Percentiles rank a stretch among this genome's conserved stretches.
These are phyloP conservation scores for Phanerochaete carnosa DNA, from an alignment of 768 basidiomycete species.

Conservation along the genomic window DNA sequence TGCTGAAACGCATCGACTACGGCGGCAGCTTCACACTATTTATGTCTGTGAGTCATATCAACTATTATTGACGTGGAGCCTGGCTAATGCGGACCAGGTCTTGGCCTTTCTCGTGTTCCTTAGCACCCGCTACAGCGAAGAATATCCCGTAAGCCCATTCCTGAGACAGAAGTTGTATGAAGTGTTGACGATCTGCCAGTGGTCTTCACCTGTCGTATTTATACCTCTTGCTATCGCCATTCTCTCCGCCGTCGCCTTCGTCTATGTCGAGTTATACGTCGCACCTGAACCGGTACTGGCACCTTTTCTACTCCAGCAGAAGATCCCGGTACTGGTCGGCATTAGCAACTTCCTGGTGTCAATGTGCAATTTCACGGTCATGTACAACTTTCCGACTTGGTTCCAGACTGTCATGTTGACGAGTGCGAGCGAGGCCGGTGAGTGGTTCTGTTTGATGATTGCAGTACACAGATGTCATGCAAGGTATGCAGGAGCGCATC, in stretches of 20 bases:
- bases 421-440: constrained; percentile 63
- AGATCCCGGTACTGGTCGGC: constrained; percentile 70
- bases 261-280: constrained; percentile 59
- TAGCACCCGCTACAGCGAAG: constrained; percentile 67
- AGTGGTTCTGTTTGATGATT: constrained; percentile 13
- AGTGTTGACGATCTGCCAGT: constrained; percentile 33
- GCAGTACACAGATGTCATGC: not conserved
- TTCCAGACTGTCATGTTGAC: constrained; percentile 77
- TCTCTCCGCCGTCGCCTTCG: constrained; percentile 48
- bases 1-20: constrained; percentile 76
- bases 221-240: constrained; percentile 42
- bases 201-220: constrained; percentile 55
- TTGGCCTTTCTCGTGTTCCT: constrained; percentile 62
- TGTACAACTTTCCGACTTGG: constrained; percentile 82
- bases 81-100: constrained; percentile 23
- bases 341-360: constrained; percentile 72
- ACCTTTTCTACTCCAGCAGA: constrained; percentile 59
- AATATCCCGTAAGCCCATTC: constrained; percentile 43
- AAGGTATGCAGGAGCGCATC: constrained; percentile 45
- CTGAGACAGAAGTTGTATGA: not conserved
- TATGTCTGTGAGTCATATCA: constrained; percentile 44
- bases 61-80: not conserved
- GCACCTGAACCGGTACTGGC: constrained; percentile 73
- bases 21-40: constrained; percentile 64
- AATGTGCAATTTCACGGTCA: constrained; percentile 71